A percentile compares a stretch with the other conserved stretches of the same genome.
Evolutionary conservation across 2,329 filamentous ascomycete species (phyloP).

Genomic region (Tolypocladium sp.): DNA sequence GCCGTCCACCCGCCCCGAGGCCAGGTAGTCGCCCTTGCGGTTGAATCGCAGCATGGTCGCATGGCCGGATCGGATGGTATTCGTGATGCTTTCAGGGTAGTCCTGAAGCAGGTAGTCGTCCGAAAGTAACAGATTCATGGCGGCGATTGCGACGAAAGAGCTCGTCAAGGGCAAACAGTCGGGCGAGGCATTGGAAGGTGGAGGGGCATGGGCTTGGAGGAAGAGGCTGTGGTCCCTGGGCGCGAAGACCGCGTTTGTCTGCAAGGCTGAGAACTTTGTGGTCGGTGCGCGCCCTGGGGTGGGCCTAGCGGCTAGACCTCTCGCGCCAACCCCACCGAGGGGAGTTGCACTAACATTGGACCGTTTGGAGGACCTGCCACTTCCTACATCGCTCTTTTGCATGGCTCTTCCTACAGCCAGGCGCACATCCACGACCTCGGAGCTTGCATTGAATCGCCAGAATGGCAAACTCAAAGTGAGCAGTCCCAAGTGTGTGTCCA

Average conservation of each 20-base stretch:
- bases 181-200: background rate
- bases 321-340: background rate
- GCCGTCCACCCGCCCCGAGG: conserved; percentile 87
- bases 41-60: conserved; percentile 74
- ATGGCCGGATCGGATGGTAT: conserved; percentile 68
- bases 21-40: conserved; percentile 86
- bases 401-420: background rate
- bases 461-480: conserved; percentile 50
- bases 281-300: background rate
- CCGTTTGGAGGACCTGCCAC: background rate
- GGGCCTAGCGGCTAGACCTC: background rate
- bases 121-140: conserved; percentile 51
- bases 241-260: conserved; percentile 5
- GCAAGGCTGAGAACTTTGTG: conserved; percentile 22
- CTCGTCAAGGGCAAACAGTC: conserved; percentile 5
- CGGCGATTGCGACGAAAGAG: conserved; percentile 5
- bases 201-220: background rate
- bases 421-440: background rate
- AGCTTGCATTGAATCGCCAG: conserved; percentile 1
- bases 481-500: background rate
- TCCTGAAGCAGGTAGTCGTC: conserved; percentile 63
- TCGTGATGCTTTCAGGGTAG: conserved; percentile 83
- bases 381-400: background rate
- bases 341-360: background rate
- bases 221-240: conserved; percentile 4